phyloP scores from a whole-genome alignment of 208 protist genomes.

The Spironucleus salmonicida region DNA sequence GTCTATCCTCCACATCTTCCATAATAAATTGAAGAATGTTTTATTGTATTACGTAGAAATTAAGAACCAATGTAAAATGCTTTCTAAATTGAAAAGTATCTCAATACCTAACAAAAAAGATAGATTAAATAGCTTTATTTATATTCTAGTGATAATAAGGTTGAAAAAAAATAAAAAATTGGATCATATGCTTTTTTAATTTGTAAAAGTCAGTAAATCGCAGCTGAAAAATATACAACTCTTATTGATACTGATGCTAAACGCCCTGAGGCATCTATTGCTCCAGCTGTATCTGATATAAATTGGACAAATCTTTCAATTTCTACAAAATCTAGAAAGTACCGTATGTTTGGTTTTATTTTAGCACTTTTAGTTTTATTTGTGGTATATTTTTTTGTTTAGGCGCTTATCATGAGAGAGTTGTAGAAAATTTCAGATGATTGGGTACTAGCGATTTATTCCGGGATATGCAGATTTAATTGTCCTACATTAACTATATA shows the following conservation, averaged over 20 bases:
- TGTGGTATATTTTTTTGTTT: not conserved
- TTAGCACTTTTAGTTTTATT: not conserved
- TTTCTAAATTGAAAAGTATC: not conserved
- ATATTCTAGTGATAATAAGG: not conserved
- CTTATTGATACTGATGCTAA: not conserved
- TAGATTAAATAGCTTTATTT: not conserved
- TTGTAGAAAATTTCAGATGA: not conserved
- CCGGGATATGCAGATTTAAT: no score
- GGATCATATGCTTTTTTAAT: not conserved
- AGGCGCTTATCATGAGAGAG: not conserved
- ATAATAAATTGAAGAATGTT: not conserved
- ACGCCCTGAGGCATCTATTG: not conserved
- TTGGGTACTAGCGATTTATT: no score
- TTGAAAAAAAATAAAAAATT: not conserved
- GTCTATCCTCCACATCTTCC: not conserved
- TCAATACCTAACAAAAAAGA: not conserved
- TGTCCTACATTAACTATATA: not conserved
- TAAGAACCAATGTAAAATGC: not conserved
- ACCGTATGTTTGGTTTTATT: not conserved
- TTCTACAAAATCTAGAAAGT: not conserved
- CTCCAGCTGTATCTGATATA: not conserved
- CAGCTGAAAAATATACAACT: not conserved
- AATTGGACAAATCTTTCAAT: not conserved
- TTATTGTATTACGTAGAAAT: not conserved
- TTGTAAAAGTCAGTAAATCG: not conserved